Conservation (phyloP, 345 rosid genomes). For the Sonneratia alba region DNA sequence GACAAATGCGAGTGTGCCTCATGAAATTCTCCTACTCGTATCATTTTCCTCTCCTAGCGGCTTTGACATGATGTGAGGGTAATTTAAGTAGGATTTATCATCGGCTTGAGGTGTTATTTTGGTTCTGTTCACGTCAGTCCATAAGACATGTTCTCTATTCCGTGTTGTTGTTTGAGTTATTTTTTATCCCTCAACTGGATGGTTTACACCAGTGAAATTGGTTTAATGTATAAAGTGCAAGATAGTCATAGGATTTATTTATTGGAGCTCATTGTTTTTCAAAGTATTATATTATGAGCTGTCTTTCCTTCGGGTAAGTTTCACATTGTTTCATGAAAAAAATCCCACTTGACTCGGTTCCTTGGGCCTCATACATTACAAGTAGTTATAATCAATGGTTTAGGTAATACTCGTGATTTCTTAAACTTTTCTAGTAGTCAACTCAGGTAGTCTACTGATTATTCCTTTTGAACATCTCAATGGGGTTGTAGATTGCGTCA, state of each 20-base stretch:
- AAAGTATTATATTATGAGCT: too few relatives aligned
- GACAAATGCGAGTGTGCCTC: too few relatives aligned
- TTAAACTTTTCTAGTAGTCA: neutral
- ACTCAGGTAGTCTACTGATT: neutral
- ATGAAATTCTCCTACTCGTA: too few relatives aligned
- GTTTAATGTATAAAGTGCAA: neutral
- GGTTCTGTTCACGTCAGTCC: neutral
- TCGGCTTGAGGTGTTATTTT: too few relatives aligned
- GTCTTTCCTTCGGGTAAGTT: neutral
- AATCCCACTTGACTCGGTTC: neutral
- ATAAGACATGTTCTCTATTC: neutral
- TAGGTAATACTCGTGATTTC: too few relatives aligned
- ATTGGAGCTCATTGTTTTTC: neutral
- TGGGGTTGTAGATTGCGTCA: neutral
- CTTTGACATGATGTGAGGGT: too few relatives aligned
- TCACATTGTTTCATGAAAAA: neutral
- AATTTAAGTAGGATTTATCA: too few relatives aligned
- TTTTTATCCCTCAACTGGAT: neutral
- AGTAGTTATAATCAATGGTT: too few relatives aligned
- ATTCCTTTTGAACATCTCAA: neutral
- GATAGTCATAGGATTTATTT: neutral
- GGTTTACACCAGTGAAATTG: neutral
- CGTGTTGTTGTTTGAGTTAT: neutral
- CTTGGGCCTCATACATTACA: neutral
- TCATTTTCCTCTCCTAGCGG: too few relatives aligned